Conservation (phyloP, 192 early-diverging fungal genomes). For the Bifiguratus adelaidae region DNA sequence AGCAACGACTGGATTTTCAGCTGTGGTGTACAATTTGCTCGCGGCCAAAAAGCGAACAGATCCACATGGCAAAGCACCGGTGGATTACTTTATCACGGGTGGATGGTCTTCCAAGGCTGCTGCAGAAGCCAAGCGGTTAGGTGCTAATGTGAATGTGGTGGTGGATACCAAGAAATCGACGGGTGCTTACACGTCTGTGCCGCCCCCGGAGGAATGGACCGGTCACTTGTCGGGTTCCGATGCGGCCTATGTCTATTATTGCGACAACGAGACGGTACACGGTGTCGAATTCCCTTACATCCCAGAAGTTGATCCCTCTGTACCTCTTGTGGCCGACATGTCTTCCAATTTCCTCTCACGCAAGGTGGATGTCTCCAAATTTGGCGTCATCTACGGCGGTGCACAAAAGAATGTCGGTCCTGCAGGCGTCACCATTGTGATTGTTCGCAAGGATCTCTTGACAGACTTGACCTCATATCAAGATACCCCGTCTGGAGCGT, state of each 20-base stretch:
- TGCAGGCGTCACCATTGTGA: slow-evolving; percentile 87
- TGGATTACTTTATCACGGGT: slow-evolving; percentile 89
- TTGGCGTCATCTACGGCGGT: slow-evolving; percentile 85
- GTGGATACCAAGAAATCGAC: slow-evolving; percentile 50
- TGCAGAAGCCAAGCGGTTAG: slow-evolving; percentile 74
- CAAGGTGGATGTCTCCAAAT: slow-evolving; percentile 69
- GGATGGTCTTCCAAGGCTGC: slow-evolving; percentile 83
- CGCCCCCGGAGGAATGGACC: slow-evolving; percentile 54
- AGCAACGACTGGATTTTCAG: slow-evolving; percentile 85
- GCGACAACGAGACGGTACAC: slow-evolving; percentile 97
- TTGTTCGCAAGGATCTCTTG: slow-evolving; percentile 85
- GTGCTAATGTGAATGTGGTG: slow-evolving; percentile 73
- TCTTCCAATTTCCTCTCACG: slow-evolving; percentile 78
- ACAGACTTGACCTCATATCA: slow-evolving; percentile 29
- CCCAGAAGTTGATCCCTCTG: slow-evolving; percentile 38
- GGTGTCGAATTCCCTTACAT: slow-evolving; percentile 74
- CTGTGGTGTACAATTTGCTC: slow-evolving; percentile 82
- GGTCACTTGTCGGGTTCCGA: slow-evolving; percentile 49
- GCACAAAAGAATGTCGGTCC: slow-evolving; percentile 97
- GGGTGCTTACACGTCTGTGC: slow-evolving; percentile 42
- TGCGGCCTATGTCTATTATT: slow-evolving; percentile 89
- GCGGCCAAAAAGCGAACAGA: slow-evolving; percentile 34
- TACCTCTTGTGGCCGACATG: slow-evolving; percentile 88
- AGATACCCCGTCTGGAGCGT: slow-evolving; percentile 12
- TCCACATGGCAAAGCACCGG: slow-evolving; percentile 22